Base-by-base conservation (phyloP, 2,329 filamentous ascomycete species). In the Ceratocystis smalleyi region DNA sequence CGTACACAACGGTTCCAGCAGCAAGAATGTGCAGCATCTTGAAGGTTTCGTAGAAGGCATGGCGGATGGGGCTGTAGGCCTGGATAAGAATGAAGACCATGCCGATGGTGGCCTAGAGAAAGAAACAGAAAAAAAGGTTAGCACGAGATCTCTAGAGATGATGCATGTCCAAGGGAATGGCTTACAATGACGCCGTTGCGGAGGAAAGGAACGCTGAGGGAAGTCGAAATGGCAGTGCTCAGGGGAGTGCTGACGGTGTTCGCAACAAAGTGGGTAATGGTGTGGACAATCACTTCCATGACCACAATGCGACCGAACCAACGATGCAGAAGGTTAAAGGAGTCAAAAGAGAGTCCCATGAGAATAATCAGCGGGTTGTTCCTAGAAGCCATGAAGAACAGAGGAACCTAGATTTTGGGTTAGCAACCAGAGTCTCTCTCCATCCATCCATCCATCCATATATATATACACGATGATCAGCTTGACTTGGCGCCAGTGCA, bases 321-420 rank as follows among this genome's bases (percentile, higher is more conserved):
- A 68, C 89, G 74, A 67, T 78, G 76, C n/a, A 78, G 70, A 7
- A 78, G 84, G 73, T 97, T 97, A 80, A 95, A 97, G 0, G 91
- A 95, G 74, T 97, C 94, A 76, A 96, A 99, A 73, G 89, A 92
- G 73, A 97, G 87, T 70, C 87, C 83, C 65, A 97, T 80, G 43
- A 95, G 74, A 2, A 79, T 74, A 71, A 97, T 96, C 60, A 96
- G 78, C 7, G 90, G 89, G 76, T 97, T 99, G 78, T 97, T 97
- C 72, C 94, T 87, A 43, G 90, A 85, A 12, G 91, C 91, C 65
- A 97, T 83, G 68, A 97, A 82, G 70, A 97, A 81, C 35, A 96
- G 83, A 4, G 94, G 91, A 40, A 67, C 51, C 67, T 68, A 59
- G 19, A 59, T 5, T 17, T n/a, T 10, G 45, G 24, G 55, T 64